phyloP scores from a whole-genome alignment of 257 asterid species.

The Scutellaria minor region DNA sequence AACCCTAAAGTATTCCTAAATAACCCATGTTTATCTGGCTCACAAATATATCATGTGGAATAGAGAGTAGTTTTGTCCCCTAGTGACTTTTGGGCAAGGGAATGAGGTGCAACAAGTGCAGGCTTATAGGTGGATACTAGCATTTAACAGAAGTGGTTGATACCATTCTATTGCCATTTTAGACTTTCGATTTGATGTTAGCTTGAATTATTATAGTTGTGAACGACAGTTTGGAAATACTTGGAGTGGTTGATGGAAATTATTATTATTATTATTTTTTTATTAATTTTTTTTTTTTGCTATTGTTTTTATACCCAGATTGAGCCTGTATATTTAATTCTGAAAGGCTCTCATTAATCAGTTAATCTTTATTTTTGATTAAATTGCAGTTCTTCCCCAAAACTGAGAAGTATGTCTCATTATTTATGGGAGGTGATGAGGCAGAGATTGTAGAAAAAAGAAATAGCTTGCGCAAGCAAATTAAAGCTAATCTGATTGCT shows the following conservation, averaged over 20 bases:
- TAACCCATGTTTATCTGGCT: background rate
- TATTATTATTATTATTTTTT: no score
- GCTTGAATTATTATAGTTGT: background rate
- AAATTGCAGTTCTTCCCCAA: constrained; percentile 92
- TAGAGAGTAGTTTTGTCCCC: background rate
- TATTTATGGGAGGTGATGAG: constrained; percentile 86
- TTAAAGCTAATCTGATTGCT: constrained; percentile 76
- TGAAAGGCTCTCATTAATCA: no score
- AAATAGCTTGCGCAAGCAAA: constrained; percentile 64
- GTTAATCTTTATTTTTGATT: background rate
- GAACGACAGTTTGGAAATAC: background rate
- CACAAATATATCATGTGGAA: background rate
- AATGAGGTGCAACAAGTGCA: background rate
- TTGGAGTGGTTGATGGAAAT: background rate
- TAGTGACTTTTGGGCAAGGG: background rate
- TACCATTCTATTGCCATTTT: background rate
- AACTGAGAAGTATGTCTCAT: constrained; percentile 78
- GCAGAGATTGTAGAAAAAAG: constrained; percentile 72
- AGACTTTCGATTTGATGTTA: background rate
- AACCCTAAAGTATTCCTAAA: background rate
- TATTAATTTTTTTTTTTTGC: background rate
- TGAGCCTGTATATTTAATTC: constrained; percentile 12
- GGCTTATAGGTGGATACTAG: background rate
- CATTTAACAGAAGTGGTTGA: background rate
- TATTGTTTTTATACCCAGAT: constrained; percentile 16